These are phyloP conservation scores for Carex pumila DNA, from an alignment of 176 grass and related monocot species.

Conservation along the genomic window DNA sequence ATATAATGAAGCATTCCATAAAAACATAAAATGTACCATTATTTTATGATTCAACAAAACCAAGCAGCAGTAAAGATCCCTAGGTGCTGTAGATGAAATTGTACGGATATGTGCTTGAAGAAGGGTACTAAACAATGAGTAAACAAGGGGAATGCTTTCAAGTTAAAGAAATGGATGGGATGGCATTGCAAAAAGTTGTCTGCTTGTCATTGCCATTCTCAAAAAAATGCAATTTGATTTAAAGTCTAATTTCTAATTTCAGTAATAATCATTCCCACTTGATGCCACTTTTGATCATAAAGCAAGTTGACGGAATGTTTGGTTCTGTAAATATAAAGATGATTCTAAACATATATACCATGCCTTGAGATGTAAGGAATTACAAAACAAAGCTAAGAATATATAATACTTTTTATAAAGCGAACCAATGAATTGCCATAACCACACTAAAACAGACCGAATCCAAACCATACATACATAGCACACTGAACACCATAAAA, in stretches of 20 bases:
- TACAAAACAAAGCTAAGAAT: not conserved
- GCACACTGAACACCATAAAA: not conserved
- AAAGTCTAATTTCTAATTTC: not conserved
- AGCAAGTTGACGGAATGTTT: not conserved
- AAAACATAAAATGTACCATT: too few relatives aligned
- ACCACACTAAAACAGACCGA: slow-evolving; percentile 8
- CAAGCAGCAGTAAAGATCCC: too few relatives aligned
- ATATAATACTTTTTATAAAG: slow-evolving; percentile 9
- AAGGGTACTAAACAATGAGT: not conserved
- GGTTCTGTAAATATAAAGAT: not conserved
- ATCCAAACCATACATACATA: not conserved
- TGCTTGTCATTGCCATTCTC: not conserved
- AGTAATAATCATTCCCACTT: not conserved
- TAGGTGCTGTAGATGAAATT: too few relatives aligned
- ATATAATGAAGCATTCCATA: too few relatives aligned
- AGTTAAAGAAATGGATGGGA: not conserved
- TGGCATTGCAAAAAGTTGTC: not conserved
- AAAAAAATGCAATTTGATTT: not conserved
- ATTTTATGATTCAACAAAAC: too few relatives aligned
- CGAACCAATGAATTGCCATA: not conserved
- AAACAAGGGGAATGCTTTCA: not conserved
- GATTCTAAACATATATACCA: not conserved
- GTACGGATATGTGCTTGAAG: not conserved
- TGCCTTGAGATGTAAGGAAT: slow-evolving; percentile 3
- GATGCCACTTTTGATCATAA: not conserved